Base-by-base conservation (phyloP, 495 filamentous ascomycete species). In the Penicillium paradoxum region DNA sequence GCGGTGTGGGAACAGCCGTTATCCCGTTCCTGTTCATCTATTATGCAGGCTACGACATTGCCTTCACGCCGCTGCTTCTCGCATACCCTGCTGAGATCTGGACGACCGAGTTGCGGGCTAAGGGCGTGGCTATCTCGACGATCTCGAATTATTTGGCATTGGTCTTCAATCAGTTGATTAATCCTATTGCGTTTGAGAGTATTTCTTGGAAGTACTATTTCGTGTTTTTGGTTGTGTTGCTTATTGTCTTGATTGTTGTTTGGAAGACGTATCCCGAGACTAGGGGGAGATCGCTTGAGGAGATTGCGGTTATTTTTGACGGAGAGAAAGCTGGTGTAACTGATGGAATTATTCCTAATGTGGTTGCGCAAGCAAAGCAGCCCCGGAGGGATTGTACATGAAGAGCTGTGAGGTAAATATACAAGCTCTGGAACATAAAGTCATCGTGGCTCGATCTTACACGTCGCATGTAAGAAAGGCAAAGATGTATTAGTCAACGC, bases 191-290 rank as follows among this genome's bases (percentile, higher is more conserved):
- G 14, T 75, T 83, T 29, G 54, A 65, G 27, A 60, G 67, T 54
- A 44, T 65, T 32, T 56, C 68, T 50, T 83, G 80, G 80, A 79
- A 78, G 60, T 73, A 80, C 40, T 82, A 80, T 61, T 61, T 80
- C 59, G 77, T 82, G 64, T 83, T 83, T 66, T 77, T 83, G 67
- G 70, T 68, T 51, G 55, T 79, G 57, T 51, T 63, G 27, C 48
- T 73, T 32, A 77, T 84, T 50, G 85, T 83, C 38, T 34, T 82
- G 47, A 45, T 57, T 50, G 78, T 78, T 40, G 78, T 84, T 42
- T 84, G 78, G 71, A 77, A 79, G 67, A 78, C 78, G 73, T 84
- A 81, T 55, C 73, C 83, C 48, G 82, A 85, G 70, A 84, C 81
- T 37, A 75, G 72, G 59, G 78, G 79, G 38, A 78, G 78, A 13